These are phyloP conservation scores for Neobulgaria alba DNA, from an alignment of 2,329 filamentous ascomycete species.

Conservation along the genomic window DNA sequence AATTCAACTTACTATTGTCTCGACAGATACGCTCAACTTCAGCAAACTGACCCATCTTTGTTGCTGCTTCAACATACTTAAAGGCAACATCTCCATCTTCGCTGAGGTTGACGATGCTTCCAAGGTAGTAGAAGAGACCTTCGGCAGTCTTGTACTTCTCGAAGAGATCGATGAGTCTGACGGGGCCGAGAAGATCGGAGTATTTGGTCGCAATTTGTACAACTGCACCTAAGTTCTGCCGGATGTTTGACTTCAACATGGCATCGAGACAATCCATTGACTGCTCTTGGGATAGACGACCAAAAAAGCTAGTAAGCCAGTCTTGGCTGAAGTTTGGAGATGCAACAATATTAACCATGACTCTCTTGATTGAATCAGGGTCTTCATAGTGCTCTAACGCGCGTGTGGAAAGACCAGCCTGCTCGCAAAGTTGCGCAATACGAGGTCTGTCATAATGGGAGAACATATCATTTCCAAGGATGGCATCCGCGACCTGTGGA, in stretches of 20 bases:
- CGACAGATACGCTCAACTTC: conserved; percentile 97
- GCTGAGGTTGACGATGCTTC: conserved; percentile 93
- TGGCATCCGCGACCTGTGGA: conserved; percentile 94
- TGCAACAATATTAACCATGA: conserved; percentile 71
- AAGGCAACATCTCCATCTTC: conserved; percentile 95
- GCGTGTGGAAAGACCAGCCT: conserved; percentile 77
- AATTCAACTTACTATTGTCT: conserved; percentile 55
- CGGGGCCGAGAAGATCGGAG: conserved; percentile 86
- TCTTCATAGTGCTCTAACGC: conserved; percentile 95
- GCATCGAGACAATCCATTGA: conserved; percentile 89
- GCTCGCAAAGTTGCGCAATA: conserved; percentile 85
- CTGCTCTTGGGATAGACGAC: conserved; percentile 89
- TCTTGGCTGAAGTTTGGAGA: conserved; percentile 83
- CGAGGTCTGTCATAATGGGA: conserved; percentile 89
- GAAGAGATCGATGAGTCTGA: conserved; percentile 80
- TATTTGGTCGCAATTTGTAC: conserved; percentile 97
- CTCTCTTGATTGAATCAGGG: conserved; percentile 79
- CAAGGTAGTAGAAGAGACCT: conserved; percentile 96
- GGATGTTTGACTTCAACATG: conserved; percentile 95
- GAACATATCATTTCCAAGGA: conserved; percentile 97
- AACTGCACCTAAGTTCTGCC: conserved; percentile 89
- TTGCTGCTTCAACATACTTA: conserved; percentile 98
- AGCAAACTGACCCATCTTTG: conserved; percentile 83
- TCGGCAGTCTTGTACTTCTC: conserved; percentile 98
- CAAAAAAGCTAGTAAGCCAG: conserved; percentile 88